A percentile compares a stretch with the other conserved stretches of the same genome.
Evolutionary conservation across 2,329 filamentous ascomycete species (phyloP).

Genomic region (Penicillium freii): DNA sequence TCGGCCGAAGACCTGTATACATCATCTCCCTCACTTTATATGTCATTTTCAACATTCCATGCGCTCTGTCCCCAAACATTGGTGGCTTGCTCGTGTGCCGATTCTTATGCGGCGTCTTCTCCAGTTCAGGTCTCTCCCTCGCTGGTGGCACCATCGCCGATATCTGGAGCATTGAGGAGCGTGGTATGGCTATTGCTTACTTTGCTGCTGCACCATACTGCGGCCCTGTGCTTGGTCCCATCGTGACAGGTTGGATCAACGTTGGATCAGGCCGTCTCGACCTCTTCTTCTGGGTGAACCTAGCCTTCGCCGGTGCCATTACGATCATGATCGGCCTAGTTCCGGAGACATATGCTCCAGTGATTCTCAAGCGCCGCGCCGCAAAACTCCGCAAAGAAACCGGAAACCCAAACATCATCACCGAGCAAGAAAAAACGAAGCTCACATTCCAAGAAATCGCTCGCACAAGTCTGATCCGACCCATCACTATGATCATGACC

Average conservation of each 20-base stretch:
- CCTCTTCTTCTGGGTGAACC: conserved; percentile 36
- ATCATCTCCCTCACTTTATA: conserved; percentile 35
- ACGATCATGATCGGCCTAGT: conserved; percentile 26
- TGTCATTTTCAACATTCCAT: conserved; percentile 38
- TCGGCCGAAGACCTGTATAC: conserved; percentile 34
- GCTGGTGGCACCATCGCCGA: conserved; percentile 48
- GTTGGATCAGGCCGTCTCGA: conserved; percentile 33
- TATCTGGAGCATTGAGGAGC: conserved; percentile 73
- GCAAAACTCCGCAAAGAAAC: conserved; percentile 34
- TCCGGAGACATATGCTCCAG: conserved; percentile 38
- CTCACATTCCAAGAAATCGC: conserved; percentile 43
- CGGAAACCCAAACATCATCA: conserved; percentile 33
- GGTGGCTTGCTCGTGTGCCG: conserved; percentile 29
- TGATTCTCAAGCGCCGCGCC: conserved; percentile 36
- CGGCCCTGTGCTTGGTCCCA: conserved; percentile 69
- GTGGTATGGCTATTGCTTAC: conserved; percentile 77
- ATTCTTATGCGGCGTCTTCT: conserved; percentile 34
- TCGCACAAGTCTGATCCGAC: conserved; percentile 68
- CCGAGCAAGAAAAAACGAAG: conserved; percentile 32
- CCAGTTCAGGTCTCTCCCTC: conserved; percentile 29
- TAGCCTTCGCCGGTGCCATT: conserved; percentile 31
- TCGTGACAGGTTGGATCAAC: conserved; percentile 71
- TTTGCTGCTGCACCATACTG: conserved; percentile 77
- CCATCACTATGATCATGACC: conserved; percentile 76
- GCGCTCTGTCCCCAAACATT: conserved; percentile 34